Base-by-base conservation (phyloP, 2,329 filamentous ascomycete genomes). In the Aspergillus pseudoglaucus region DNA sequence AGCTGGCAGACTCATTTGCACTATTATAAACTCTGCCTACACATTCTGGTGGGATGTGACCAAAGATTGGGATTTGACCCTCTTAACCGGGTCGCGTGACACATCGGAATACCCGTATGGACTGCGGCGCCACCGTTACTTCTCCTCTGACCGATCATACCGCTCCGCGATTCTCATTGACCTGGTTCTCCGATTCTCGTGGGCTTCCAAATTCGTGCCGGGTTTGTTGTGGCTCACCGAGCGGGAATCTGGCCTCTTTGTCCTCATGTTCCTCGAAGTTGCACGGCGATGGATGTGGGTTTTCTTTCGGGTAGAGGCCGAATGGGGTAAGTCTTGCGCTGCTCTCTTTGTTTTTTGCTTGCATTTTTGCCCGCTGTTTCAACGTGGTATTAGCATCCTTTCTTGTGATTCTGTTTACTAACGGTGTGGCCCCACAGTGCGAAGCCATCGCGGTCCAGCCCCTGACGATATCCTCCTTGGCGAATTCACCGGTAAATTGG, bases 31-130 rank as follows among this genome's bases (percentile, higher is more conserved):
- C 68, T 94, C 88, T 12, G 75, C 87, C 40, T 98, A 95, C 71
- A 90, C 87, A n/a, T 97, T 97, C 74, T 98, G 93, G 76, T 98
- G 93, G 93, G 93, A 98, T 61, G 83, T 97, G 25, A 79, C 88
- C 47, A 93, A 90, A 72, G 93, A 98, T 75, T 98, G 93, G 93
- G 93, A 97, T 63, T 76, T 98, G 53, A 88, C 86, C 0, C 77
- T 97, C 12, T 87, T 97, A 62, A 81, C 85, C 2, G 66, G 75
- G 1, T 65, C 72, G 52, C 80, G 85, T 53, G 75, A 76, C 54
- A 76, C 78, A 9, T 77, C 78, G 1, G 81, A 85, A 22, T 80
- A 90, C 58, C 81, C 88, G 0, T 93, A 81, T 64, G 93, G 88
- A 1, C 75, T 98, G 40, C 83, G 93, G 23, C 78, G 83, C 44